Base-by-base conservation (phyloP, 345 rosid genomes). In the Diplotaxis tenuifolia region DNA sequence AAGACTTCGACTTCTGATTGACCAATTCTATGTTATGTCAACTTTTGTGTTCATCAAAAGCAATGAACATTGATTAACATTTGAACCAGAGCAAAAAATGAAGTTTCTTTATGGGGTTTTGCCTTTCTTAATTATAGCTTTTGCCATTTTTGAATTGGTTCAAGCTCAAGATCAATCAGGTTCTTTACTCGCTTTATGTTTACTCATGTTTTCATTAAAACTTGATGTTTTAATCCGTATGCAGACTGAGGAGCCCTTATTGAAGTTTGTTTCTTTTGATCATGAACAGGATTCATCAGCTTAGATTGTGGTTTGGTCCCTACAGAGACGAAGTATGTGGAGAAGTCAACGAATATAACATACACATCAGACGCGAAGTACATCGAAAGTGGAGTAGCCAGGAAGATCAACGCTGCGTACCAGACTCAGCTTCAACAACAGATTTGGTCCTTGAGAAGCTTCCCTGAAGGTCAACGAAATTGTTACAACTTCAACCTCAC, bases 401-500 rank as follows among this genome's bases (percentile, higher is more conserved):
- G 18, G 20, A 42, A 29, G 2, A 18, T 25, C 59, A 71, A 59
- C 4, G 23, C 64, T 0, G 75, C 67, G 28, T 21, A 57, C 34
- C 36, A 42, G 9, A 6, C 68, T 6, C 9, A 0, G 4, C 19
- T 4, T n/a, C 52, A 9, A 12, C 76, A 55, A 20, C 79, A 66
- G 6, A 0, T 5, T 0, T 73, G 42, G 75, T 16, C 20, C n/a
- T 5, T 74, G 5, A 82, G 82, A 70, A 74, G 71, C 52, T 84
- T 84, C 62, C 83, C 83, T 0, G 19, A 77, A 0, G 87, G 87
- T 32, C 34, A 9, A 27, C 74, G 66, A 64, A 83, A 84, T 36
- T 84, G 86, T 47, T 86, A 82, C 57, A 84, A 28, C 0, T 7
- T 78, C 18, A 31, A 15, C 9, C 28, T 62, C 11, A 70, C 70